A percentile compares a stretch with the other conserved stretches of the same genome.
phyloP scores from a whole-genome alignment of 768 basidiomycete genomes.

The Leccinellum rugosiceps region DNA sequence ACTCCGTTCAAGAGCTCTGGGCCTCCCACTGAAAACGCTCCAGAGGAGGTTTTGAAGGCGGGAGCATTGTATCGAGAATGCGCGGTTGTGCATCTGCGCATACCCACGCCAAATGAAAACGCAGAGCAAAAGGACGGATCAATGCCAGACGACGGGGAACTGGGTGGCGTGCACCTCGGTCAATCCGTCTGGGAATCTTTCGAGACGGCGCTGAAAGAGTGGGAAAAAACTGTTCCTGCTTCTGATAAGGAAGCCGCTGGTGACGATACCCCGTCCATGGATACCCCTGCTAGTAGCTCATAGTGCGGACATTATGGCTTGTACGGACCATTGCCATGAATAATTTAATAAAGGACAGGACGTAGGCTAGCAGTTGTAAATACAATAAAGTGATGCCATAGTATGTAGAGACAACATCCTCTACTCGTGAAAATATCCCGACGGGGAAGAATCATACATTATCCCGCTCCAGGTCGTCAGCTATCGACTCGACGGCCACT shows the following conservation, averaged over 20 bases:
- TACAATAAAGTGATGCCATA: slow-evolving; percentile 25
- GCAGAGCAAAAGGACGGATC: slow-evolving; percentile 34
- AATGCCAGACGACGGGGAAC: slow-evolving; percentile 61
- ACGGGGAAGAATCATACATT: slow-evolving; percentile 9
- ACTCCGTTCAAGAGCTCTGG: slow-evolving; percentile 66
- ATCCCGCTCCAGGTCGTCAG: slow-evolving; percentile 29
- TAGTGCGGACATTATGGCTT: slow-evolving; percentile 15
- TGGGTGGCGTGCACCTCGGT: slow-evolving; percentile 67
- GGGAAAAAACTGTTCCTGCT: slow-evolving; percentile 46
- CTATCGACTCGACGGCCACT: slow-evolving; percentile 43
- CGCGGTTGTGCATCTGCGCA: slow-evolving; percentile 51
- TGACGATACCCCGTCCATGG: slow-evolving; percentile 24
- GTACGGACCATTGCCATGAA: no score
- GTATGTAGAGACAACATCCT: slow-evolving; percentile 4
- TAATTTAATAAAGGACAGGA: slow-evolving; percentile 25
- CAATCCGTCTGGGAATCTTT: slow-evolving; percentile 75
- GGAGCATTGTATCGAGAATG: slow-evolving; percentile 79
- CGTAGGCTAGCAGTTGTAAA: slow-evolving; percentile 15
- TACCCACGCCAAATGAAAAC: slow-evolving; percentile 28
- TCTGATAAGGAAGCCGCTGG: slow-evolving; percentile 19
- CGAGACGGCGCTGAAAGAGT: slow-evolving; percentile 61
- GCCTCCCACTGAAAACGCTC: slow-evolving; percentile 17
- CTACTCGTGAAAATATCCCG: neutral
- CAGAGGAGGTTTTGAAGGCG: slow-evolving; percentile 69
- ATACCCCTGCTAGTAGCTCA: slow-evolving; percentile 17